These are phyloP conservation scores for Waltiozyma sp. DNA, from an alignment of 1,139 yeast genomes.

Conservation along the genomic window DNA sequence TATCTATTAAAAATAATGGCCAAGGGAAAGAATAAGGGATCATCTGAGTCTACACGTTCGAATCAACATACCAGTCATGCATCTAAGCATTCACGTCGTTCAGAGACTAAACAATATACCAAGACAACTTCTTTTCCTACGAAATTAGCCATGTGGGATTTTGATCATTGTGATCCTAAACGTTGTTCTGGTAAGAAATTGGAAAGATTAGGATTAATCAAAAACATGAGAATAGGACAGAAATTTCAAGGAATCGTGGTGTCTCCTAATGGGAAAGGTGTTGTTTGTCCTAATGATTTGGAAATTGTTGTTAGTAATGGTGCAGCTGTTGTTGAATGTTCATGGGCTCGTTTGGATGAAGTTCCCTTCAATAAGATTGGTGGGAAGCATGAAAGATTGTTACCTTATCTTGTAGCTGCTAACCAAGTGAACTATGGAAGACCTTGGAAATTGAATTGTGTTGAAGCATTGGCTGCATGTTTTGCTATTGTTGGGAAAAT, in stretches of 20 bases:
- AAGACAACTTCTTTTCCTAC: constrained; percentile 50
- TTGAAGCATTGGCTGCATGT: constrained; percentile 95
- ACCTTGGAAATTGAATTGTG: constrained; percentile 95
- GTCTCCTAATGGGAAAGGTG: constrained; percentile 84
- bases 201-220: constrained; percentile 78
- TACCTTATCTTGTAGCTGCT: constrained; percentile 92
- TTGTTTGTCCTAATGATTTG: constrained; percentile 82
- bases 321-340: constrained; percentile 95
- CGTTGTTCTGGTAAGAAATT: constrained; percentile 93
- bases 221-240: constrained; percentile 74
- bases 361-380: constrained; percentile 92
- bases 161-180: constrained; percentile 97
- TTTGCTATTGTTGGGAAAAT: constrained; percentile 86
- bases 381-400: constrained; percentile 74
- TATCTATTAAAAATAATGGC: constrained; percentile 30
- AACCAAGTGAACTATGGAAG: constrained; percentile 95
- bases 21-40: constrained; percentile 53
- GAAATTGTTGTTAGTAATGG: constrained; percentile 73
- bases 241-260: constrained; percentile 86
- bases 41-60: constrained; percentile 27
- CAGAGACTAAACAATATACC: constrained; percentile 22
- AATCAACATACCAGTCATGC: constrained; percentile 36
- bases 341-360: constrained; percentile 95
- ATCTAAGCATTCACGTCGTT: constrained; percentile 34
- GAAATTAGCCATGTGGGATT: constrained; percentile 86